Evolutionary conservation across 495 filamentous ascomycete genomes (phyloP).

Genomic region (Annulohypoxylon bovei): DNA sequence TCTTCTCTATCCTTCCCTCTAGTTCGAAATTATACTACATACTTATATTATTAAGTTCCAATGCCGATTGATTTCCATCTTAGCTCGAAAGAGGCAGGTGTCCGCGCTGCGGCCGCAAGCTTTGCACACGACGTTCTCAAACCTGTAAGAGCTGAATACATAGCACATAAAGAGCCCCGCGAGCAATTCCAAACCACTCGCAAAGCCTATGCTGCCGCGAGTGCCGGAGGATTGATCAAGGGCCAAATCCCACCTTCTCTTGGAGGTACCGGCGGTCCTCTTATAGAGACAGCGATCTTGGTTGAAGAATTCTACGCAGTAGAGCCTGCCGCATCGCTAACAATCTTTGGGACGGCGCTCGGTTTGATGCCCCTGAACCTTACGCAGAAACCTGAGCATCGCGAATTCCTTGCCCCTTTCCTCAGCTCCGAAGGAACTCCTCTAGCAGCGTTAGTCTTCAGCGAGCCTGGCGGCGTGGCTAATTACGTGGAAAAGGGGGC

Average conservation of each 20-base stretch:
- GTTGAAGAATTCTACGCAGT: conserved; percentile 64
- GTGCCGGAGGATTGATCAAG: conserved; percentile 57
- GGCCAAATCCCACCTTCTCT: conserved; percentile 55
- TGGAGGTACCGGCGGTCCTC: conserved; percentile 55
- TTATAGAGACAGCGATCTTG: conserved; percentile 60
- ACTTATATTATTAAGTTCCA: not conserved
- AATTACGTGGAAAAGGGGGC: conserved; percentile 63
- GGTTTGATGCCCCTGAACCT: conserved; percentile 61
- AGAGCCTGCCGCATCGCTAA: conserved; percentile 58
- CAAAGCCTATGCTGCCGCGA: conserved; percentile 56
- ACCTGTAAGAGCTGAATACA: conserved; percentile 50
- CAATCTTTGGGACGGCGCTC: conserved; percentile 62
- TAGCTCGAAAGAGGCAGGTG: conserved; percentile 45
- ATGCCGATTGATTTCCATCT: conserved; percentile 58
- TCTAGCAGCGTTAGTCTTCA: conserved; percentile 61
- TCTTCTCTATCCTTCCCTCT: not conserved
- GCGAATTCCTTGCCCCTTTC: conserved; percentile 60
- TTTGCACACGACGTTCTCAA: conserved; percentile 53
- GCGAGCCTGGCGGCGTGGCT: conserved; percentile 61
- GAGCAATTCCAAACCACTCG: conserved; percentile 58
- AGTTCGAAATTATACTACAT: not conserved
- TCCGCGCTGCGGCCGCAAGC: conserved; percentile 45
- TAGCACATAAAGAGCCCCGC: conserved; percentile 40
- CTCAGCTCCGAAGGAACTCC: conserved; percentile 56
- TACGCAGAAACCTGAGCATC: conserved; percentile 52